phyloP scores from a whole-genome alignment of 2,329 filamentous ascomycete genomes.

The Ceratocystis papillata region DNA sequence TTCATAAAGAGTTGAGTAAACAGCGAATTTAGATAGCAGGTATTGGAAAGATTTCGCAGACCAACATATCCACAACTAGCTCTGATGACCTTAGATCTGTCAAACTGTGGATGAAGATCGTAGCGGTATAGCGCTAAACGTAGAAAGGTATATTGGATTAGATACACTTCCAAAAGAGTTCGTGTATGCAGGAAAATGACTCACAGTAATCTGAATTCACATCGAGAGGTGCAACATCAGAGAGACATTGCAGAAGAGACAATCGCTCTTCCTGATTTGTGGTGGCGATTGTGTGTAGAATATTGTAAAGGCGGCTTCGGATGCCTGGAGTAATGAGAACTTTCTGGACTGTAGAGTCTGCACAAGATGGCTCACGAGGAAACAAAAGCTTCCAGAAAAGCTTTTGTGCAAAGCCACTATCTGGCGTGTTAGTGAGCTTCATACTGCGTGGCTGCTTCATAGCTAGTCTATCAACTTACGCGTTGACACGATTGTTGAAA shows the following conservation, averaged over 20 bases:
- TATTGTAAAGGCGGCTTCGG: background rate
- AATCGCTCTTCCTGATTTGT: background rate
- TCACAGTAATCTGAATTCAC: conserved; percentile 15
- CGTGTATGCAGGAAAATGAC: background rate
- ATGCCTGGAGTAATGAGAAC: background rate
- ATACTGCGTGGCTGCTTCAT: background rate
- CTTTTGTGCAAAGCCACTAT: conserved; percentile 30
- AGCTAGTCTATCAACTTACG: background rate
- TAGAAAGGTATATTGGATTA: background rate
- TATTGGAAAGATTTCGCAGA: conserved; percentile 84
- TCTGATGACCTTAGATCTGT: conserved; percentile 57
- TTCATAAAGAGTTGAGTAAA: conserved; percentile 97
- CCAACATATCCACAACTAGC: conserved; percentile 75
- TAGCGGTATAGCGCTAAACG: conserved; percentile 45
- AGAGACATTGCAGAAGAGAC: conserved; percentile 2
- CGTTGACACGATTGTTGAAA: background rate
- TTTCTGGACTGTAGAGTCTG: conserved; percentile 29
- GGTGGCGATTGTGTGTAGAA: background rate
- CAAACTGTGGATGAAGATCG: conserved; percentile 51
- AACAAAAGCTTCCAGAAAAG: conserved; percentile 58
- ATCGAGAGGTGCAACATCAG: conserved; percentile 28
- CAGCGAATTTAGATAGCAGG: conserved; percentile 93
- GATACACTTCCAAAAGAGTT: background rate
- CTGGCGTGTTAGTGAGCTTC: conserved; percentile 12
- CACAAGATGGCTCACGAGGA: conserved; percentile 38